These are phyloP conservation scores for Claviceps fusiformis DNA, from an alignment of 2,329 filamentous ascomycete species.

Conservation along the genomic window DNA sequence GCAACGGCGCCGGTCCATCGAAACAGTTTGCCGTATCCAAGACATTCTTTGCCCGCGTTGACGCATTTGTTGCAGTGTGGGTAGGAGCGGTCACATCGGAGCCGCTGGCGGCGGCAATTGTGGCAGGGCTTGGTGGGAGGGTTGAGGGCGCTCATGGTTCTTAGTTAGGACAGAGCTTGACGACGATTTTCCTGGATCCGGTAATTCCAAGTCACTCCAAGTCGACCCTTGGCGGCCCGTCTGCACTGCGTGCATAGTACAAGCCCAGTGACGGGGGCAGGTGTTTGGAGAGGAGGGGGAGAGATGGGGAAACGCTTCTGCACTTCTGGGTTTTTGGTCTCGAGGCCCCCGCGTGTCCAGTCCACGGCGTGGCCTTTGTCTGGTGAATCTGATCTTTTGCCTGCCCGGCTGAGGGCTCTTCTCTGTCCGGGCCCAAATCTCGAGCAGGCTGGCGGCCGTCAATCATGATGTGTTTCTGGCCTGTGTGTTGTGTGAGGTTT, in stretches of 20 bases:
- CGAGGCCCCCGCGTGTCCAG: neutral
- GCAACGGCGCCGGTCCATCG: constrained; percentile 37
- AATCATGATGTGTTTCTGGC: neutral
- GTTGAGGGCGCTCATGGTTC: constrained; percentile 6
- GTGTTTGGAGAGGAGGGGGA: neutral
- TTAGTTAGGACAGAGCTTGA: neutral
- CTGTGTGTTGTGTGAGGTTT: neutral
- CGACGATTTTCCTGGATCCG: neutral
- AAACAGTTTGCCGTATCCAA: constrained; percentile 39
- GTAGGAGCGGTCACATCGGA: constrained; percentile 38
- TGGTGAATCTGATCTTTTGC: neutral
- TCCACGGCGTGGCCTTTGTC: neutral
- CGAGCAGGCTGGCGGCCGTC: neutral
- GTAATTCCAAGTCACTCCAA: constrained; percentile 3
- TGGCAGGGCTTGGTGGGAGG: constrained; percentile 29
- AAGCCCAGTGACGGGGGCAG: constrained; percentile 1
- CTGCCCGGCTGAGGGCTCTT: neutral
- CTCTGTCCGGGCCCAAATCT: neutral
- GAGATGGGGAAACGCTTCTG: neutral
- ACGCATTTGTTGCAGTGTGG: constrained; percentile 39
- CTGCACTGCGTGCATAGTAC: constrained; percentile 4
- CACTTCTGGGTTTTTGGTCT: neutral
- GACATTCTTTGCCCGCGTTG: constrained; percentile 33
- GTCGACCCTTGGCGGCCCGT: constrained; percentile 6
- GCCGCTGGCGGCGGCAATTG: constrained; percentile 39